phyloP scores from a whole-genome alignment of 225 moss, liverwort and hornwort species.

The Rhytidiadelphus loreus region DNA sequence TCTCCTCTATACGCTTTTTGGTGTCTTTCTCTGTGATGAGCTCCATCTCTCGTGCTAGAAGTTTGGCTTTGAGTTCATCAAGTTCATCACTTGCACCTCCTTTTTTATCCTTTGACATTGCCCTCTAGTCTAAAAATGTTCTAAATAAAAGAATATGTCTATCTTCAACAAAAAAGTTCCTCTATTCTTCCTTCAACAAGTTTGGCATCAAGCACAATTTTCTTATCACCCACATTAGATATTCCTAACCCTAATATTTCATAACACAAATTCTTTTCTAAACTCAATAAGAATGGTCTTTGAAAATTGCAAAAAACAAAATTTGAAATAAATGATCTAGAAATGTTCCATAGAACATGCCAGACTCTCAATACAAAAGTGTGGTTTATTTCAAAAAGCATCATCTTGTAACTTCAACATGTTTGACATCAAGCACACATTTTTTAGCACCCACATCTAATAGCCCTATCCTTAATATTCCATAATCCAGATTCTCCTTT shows the following conservation, averaged over 20 bases:
- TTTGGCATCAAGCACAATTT: not conserved
- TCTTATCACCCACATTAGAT: not conserved
- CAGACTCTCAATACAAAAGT: not conserved
- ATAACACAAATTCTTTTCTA: not conserved
- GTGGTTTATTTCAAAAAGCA: too few relatives aligned
- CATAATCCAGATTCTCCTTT: not conserved
- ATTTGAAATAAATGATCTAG: not conserved
- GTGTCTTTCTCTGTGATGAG: slow-evolving; percentile 14
- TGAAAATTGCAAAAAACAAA: fast-evolving
- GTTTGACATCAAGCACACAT: not conserved
- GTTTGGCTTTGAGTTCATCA: slow-evolving; percentile 23
- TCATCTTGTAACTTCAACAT: not conserved
- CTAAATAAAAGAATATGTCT: not conserved
- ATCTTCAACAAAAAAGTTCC: not conserved
- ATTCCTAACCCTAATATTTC: not conserved
- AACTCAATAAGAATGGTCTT: not conserved
- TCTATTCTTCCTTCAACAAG: not conserved
- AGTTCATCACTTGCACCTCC: not conserved
- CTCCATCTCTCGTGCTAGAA: slow-evolving; percentile 28
- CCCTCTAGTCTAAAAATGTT: not conserved
- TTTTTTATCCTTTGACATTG: slow-evolving; percentile 24
- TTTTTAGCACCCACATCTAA: not conserved
- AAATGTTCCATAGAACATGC: not conserved
- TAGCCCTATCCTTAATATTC: not conserved
- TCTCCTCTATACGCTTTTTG: slow-evolving; percentile 11